Evolutionary conservation across 306 rosid species (phyloP), one percentile per base, ranked within the genome.

Genomic region (Trichosanthes truncata): DNA sequence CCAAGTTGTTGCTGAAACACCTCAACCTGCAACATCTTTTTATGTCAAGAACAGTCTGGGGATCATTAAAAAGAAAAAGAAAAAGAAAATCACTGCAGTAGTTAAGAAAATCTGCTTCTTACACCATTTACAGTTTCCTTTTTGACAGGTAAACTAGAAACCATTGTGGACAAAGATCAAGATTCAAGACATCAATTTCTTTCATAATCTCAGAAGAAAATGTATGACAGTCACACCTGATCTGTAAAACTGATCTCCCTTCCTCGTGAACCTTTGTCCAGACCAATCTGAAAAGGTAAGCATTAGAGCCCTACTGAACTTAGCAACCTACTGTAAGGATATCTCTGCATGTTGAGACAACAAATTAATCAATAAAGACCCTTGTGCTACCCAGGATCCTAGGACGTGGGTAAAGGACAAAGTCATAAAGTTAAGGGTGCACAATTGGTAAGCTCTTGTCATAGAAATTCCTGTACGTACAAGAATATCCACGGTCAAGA

Each of bases 251-350:
- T 91, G 77, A 91, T 86, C 83, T 83, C 69, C 81, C 81, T 92
- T 83, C 96, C 93, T 2, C 75, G 83, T 5, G 97, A 90, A 85
- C 98, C 91, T 83, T 89, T 94, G 93, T 94, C 98, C 86, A 94
- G 60, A 9, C 98, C 97, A 85, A 94, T 94, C 94, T 90, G 89
- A 55, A 65, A 76, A 77, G 33, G 61, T 18, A 62, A 79, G 73
- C n/a, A 59, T 49, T 43, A 38, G 51, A 69, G 41, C 56, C 78
- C 59, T 65, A 35, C 72, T 23, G 56, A 45, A 48, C 17, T 72
- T 43, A 46, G 25, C 38, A 46, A 72, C n/a, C 51, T 72, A 69
- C 38, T 72, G 23, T 7, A 14, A 46, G 5, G 17, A 72, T 45
- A 72, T 25, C 57, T 46, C 48, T 66, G 48, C 41, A 13, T 12